phyloP scores from a whole-genome alignment of 805 yeast species.

The Starmerella gropengiesseri region DNA sequence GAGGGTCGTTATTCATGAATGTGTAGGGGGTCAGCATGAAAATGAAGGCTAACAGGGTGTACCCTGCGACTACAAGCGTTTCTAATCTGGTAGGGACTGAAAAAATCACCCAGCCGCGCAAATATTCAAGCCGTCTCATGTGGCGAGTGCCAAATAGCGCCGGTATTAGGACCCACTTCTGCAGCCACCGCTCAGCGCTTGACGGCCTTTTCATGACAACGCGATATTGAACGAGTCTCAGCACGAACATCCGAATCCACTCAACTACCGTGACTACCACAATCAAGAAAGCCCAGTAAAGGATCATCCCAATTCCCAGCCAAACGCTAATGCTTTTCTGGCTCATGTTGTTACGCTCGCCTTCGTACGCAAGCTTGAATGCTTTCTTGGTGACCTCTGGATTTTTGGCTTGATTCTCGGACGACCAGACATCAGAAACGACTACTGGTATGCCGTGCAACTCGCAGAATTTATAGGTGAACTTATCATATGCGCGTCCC shows the following conservation, averaged over 20 bases:
- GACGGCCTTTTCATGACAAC: conserved; percentile 23
- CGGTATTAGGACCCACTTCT: conserved; percentile 30
- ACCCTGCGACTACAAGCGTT: conserved; percentile 34
- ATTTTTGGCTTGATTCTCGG: conserved; percentile 3
- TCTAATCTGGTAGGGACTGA: conserved; percentile 47
- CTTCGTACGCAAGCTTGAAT: conserved; percentile 19
- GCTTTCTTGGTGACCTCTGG: conserved; percentile 14
- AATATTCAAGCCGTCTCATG: conserved; percentile 23
- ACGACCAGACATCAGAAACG: conserved; percentile 16
- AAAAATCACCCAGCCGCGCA: conserved; percentile 21
- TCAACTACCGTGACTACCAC: conserved; percentile 6
- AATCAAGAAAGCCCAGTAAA: conserved; percentile 27
- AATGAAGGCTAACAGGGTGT: conserved; percentile 31
- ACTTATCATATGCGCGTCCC: conserved; percentile 29
- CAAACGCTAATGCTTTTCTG: conserved; percentile 27
- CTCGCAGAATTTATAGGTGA: conserved; percentile 24
- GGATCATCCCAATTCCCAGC: conserved; percentile 27
- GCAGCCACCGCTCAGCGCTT: conserved; percentile 16
- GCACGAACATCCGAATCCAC: neutral
- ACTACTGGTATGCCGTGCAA: conserved; percentile 15
- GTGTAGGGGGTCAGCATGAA: conserved; percentile 28
- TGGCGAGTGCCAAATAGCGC: conserved; percentile 30
- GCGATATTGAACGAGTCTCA: conserved; percentile 22
- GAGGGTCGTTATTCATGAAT: conserved; percentile 29
- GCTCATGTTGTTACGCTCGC: conserved; percentile 18